phyloP scores from a whole-genome alignment of 768 basidiomycete species.

The Rubroboletus satanas region DNA sequence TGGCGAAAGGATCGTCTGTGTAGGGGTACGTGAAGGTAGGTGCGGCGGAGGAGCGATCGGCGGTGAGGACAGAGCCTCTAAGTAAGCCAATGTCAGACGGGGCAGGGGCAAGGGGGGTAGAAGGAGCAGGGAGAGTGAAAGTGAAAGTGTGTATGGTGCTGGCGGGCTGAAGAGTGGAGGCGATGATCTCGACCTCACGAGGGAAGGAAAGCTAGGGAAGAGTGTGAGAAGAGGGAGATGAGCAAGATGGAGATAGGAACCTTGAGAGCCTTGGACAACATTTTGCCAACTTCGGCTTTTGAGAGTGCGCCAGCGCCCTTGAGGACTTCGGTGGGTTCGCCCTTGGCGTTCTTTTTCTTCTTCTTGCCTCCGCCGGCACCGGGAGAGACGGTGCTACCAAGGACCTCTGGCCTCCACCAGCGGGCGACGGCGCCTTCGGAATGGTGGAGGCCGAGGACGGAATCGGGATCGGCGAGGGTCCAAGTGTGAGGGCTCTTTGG shows the following conservation, averaged over 20 bases:
- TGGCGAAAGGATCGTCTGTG: slow-evolving; percentile 64
- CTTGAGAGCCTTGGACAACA: slow-evolving; percentile 89
- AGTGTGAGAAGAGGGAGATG: neutral
- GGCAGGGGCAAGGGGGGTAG: slow-evolving; percentile 71
- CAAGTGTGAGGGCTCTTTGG: slow-evolving; percentile 88
- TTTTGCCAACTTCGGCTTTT: slow-evolving; percentile 85
- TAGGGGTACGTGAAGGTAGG: slow-evolving; percentile 70
- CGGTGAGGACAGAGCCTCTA: slow-evolving; percentile 70
- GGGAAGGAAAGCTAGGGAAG: slow-evolving; percentile 74
- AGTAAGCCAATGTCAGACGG: slow-evolving; percentile 57
- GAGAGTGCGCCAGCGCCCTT: slow-evolving; percentile 78
- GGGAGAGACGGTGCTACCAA: slow-evolving; percentile 83
- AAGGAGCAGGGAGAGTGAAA: slow-evolving; percentile 76
- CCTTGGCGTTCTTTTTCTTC: slow-evolving; percentile 59
- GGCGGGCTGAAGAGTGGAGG: slow-evolving; percentile 90
- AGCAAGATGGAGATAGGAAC: slow-evolving; percentile 34
- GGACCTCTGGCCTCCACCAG: slow-evolving; percentile 90
- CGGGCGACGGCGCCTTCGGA: slow-evolving; percentile 80
- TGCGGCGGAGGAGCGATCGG: slow-evolving; percentile 62
- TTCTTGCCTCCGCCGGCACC: slow-evolving; percentile 79
- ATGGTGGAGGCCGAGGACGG: slow-evolving; percentile 77
- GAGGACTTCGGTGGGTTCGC: slow-evolving; percentile 50
- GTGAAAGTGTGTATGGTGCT: slow-evolving; percentile 91
- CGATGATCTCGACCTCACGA: slow-evolving; percentile 90
- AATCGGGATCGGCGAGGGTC: slow-evolving; percentile 83